Evolutionary conservation across 2,329 filamentous ascomycete species (phyloP), one percentile per base, ranked within the genome.

Genomic region (Sclerotinia nivalis): DNA sequence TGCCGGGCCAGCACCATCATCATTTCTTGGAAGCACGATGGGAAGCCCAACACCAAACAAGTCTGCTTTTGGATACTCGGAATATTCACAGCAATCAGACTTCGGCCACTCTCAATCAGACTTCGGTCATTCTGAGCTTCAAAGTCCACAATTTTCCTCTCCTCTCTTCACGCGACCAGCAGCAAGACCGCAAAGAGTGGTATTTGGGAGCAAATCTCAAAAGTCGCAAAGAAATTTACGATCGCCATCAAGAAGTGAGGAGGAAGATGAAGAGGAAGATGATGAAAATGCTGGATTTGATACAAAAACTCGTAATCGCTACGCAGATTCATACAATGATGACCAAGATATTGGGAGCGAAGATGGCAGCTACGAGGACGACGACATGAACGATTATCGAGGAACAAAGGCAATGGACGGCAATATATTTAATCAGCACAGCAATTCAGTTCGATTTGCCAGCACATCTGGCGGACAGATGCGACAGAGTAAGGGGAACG

Each of bases 11-110:
- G 85, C 85, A 60, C 84, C 85, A 40, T 83, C 83, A 9, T 81
- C 81, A 56, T 74, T 84, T 28, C 84, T 86, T 73, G 84, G 83
- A 66, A 85, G 82, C 77, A 86, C 86, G 22, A 82, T 83, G 71
- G 78, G 84, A 69, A 80, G 79, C 37, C 56, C 66, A 52, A 76
- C 71, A 22, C 71, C 75, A 34, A 67, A 75, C 12, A 77, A 76
- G 58, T 75, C 76, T 58, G 64, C 77, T 43, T 76, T 80, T 43
- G 61, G 61, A 52, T 65, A 65, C 15, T 65, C 61, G 20, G 61
- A 65, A 58, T 83, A 81, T 68, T 78, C 77, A 12, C 78, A 83
- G 72, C 75, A 75, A 76, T 70, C 70, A 49, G 69, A 56, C 73
- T 76, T 68, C 72, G 69, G 18, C 47, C 60, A 70, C n/a, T 61